phyloP scores from a whole-genome alignment of 1,139 yeast species.

The Saccharomyces hybrid region DNA sequence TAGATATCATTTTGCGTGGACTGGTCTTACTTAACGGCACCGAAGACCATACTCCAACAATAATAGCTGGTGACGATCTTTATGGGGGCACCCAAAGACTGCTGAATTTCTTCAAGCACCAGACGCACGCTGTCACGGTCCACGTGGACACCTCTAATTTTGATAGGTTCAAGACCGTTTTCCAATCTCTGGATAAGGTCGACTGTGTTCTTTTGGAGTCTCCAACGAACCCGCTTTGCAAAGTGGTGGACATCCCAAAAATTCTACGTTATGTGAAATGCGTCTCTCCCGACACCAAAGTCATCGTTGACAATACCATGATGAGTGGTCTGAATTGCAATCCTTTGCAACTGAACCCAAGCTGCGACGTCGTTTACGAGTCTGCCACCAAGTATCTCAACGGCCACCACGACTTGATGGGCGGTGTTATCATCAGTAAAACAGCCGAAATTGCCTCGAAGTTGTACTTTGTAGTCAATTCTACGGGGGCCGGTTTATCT shows the following conservation, averaged over 20 bases:
- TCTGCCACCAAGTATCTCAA: conserved; percentile 86
- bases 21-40: conserved; percentile 48
- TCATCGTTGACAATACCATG: conserved; percentile 93
- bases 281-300: conserved; percentile 58
- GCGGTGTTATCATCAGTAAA: conserved; percentile 76
- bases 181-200: conserved; percentile 41
- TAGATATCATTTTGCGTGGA: conserved; percentile 68
- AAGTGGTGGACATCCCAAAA: conserved; percentile 69
- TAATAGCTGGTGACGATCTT: conserved; percentile 86
- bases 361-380: conserved; percentile 72
- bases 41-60: conserved; percentile 16
- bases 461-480: conserved; percentile 69
- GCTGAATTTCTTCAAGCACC: conserved; percentile 60
- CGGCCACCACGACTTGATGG: conserved; percentile 96
- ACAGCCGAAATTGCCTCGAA: conserved; percentile 56
- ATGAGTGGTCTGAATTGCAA: conserved; percentile 83
- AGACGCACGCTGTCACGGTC: conserved; percentile 59
- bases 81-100: conserved; percentile 90
- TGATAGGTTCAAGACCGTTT: conserved; percentile 28
- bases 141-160: conserved; percentile 83
- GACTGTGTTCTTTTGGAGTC: conserved; percentile 64
- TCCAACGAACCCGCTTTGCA: conserved; percentile 87
- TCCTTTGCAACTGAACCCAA: conserved; percentile 73
- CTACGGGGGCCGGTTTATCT: conserved; percentile 84
- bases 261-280: conserved; percentile 61